Conservation (phyloP, 148 eudicot species). For the Rhododendron ferrugineum region DNA sequence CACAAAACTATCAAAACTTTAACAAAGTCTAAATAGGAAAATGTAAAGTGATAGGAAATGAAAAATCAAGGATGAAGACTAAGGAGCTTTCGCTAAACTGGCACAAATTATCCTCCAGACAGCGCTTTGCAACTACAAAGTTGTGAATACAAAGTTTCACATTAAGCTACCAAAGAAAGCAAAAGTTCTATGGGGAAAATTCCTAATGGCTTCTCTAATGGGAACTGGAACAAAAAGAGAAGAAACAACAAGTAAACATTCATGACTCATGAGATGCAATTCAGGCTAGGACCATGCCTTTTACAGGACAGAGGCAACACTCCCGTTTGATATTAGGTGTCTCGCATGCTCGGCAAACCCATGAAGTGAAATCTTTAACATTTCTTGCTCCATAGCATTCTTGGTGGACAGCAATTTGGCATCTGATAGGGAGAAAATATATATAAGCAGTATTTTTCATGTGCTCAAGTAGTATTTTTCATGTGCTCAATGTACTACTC, state of each 20-base stretch:
- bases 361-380: conserved; percentile 85
- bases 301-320: conserved; percentile 98
- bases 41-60: not conserved
- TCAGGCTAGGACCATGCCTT: conserved; percentile 45
- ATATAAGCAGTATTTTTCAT: conserved; percentile 11
- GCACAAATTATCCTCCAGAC: not conserved
- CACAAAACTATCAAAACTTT: not conserved
- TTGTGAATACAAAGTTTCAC: not conserved
- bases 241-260: not conserved
- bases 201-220: not conserved
- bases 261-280: not conserved
- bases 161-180: not conserved
- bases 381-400: conserved; percentile 96
- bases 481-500: not conserved
- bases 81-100: not conserved
- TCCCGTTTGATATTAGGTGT: conserved; percentile 83
- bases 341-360: conserved; percentile 98
- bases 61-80: not conserved
- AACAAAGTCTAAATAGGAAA: not conserved
- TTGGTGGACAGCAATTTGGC: conserved; percentile 99
- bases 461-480: not conserved
- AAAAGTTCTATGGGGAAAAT: not conserved
- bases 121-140: not conserved
- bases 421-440: conserved; percentile 37
- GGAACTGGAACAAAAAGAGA: not conserved